Base-by-base conservation (phyloP, 352 stramenopile genomes). In the Pythium plurisporium region DNA sequence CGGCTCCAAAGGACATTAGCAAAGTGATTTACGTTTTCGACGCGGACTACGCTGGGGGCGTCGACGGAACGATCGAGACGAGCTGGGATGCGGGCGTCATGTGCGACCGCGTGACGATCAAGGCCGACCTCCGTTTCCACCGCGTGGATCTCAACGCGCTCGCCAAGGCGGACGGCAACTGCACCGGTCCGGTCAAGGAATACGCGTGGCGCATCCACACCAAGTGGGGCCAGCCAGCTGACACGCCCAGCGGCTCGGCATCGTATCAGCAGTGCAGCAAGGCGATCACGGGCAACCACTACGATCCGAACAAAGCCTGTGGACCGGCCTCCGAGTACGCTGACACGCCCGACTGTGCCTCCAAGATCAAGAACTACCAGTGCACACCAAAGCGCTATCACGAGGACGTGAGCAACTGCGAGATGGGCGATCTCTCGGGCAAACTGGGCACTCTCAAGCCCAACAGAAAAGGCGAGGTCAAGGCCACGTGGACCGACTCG, bases 131-230 rank as follows among this genome's bases (percentile, higher is more conserved):
- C 46, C 37, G 65, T 38, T 55, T 72, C 33, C 47, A 43, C 2
- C 11, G 37, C 8, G 45, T 65, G 2, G 41, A 69, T 25, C 31
- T 57, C 33, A 25, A 19, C 5, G 65, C 43, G n/a, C 14, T 73
- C 5, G n/a, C 36, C 27, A 52, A 59, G 45, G 33, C 31, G 42
- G 57, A 70, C 25, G 44, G 43, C 45, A 70, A 70, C 44, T 70
- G 63, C 20, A 58, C 40, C 19, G 36, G 29, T 3, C 27, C 45
- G 27, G 41, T 64, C 40, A 63, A 43, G 8, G 43, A 62, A n/a
- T 70, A 55, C 50, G 53, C 10, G 38, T 66, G 51, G 49, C 57
- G 63, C 40, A 55, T 70, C 51, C 56, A 70, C 52, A 54, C 29
- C 30, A 59, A 59, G 46, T 70, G 63, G 63, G 26, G 22, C 17